Evolutionary conservation across 1,284 basidiomycete genomes (phyloP), one percentile per base, ranked within the genome.

Genomic region (Agroathelia rolfsii): DNA sequence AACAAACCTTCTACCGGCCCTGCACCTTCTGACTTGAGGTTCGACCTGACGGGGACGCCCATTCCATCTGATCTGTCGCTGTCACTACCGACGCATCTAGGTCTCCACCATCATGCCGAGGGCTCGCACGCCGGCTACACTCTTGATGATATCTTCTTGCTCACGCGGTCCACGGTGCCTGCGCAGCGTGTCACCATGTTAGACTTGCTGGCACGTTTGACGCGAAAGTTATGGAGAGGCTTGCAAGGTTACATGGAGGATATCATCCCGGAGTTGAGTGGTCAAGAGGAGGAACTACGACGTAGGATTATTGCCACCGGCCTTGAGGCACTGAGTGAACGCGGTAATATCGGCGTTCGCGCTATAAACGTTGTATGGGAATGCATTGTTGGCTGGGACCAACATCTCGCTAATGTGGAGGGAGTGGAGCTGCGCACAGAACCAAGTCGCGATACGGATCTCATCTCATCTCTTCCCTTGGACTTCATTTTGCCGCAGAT

Each of bases 61-160:
- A 76, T 93, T 11, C 61, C 80, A 0, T 39, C 59, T 0, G 51
- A 62, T 1, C 40, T 72, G 2, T 67, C 72, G 2, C 51, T 61
- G 0, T 59, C 59, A 2, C 56, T 92, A 4, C 87, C 88, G 0
- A 80, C 81, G 0, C 78, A 89, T 54, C 66, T 89, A 2, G 92
- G 92, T 1, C 62, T 95, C 14, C 92, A 96, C 53, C 92, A 95
- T 52, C 92, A 95, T 39, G 75, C 86, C 0, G 83, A 88, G 37
- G 77, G 79, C 13, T 53, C 60, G 3, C 73, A 62, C 41, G 90
- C 92, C 0, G 93, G 92, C 0, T 96, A 95, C 53, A 92, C 87
- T 0, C 58, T 94, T 0, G 76, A 83, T 22, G 92, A 95, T 41
- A 67, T 95, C n/a, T 74, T 93, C 28, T 62, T 87, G 28, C 67